Evolutionary conservation across 106 monocot species (phyloP), one percentile per base, ranked within the genome.

Genomic region (Iris macrosiphon): DNA sequence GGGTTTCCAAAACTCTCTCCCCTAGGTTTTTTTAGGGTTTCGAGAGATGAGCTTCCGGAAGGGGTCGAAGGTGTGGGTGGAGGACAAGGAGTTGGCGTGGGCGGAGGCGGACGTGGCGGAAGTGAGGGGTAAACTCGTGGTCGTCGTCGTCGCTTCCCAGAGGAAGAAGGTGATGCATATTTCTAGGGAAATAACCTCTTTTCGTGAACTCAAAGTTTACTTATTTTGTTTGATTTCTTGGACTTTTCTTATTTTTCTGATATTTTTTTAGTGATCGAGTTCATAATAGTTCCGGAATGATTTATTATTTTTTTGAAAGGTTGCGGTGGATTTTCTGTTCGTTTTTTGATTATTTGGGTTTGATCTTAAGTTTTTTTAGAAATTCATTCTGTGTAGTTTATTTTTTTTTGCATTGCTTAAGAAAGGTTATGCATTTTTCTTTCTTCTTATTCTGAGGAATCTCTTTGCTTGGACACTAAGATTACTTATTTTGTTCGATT

Each of bases 1-100:
- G 72, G 64, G 63, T 32, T 55, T 72, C 41, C 27, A 3, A 40
- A 15, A 13, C 7, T 13, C n/a, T 41, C 6, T 31, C 6, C 33
- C 15, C 25, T 10, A 10, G 15, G 43, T 31, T 15, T 26, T 55
- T 46, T 10, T 63, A 62, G 50, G 69, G 55, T 49, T 78, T 62
- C 12, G 24, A 18, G 29, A 52, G 67, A 92, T 87, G 92, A 80
- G 79, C 65, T 77, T 74, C 62, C 70, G 83, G 17, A 82, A 74
- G 74, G 92, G 92, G 18, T 72, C 71, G 32, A 79, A 70, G 57
- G 92, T 87, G 26, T 92, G 92, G 92, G 68, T 80, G 40, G 79
- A 87, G 64, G 83, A 87, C 65, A 79, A 65, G 70, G 87, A 79
- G 26, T 63, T 32, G 52, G 82, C 76, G 1, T 92, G 92, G 92